Base-by-base conservation (phyloP, 257 asterid species). In the Sherardia arvensis region DNA sequence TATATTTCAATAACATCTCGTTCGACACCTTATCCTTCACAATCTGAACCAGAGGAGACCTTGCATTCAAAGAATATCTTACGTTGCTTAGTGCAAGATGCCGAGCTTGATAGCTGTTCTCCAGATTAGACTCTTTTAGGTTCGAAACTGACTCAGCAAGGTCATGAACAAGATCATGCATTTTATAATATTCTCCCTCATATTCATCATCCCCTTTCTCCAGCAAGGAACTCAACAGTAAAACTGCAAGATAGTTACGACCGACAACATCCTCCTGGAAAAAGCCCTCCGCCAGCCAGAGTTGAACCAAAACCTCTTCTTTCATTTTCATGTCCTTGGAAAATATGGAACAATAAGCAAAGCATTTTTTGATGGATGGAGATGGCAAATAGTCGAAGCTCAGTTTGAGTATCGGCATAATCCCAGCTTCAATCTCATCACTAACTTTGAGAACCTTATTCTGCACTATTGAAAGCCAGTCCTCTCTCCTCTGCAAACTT, bases 141-240 rank as follows among this genome's bases (percentile, higher is more conserved):
- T 59, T 54, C 12, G 67, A 59, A 58, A 80, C n/a, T 1, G 54
- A 66, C 14, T 53, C 47, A 10, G 76, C 78, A 49, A 77, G 71
- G 64, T 64, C 78, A 53, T 77, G 83, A 45, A 74, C 85, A 48
- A 74, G 72, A 53, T 78, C 73, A 54, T 65, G 69, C 82, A 78
- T 74, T 59, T 69, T 72, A 30, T 11, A 53, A 53, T 1, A 7
- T 22, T 5, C 0, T 32, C 18, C 33, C 28, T 21, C 4, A 7
- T 4, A 21, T 1, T 5, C 14, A 27, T 20, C 20, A 18, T 32
- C 10, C 0, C 2, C 9, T 53, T 53, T 34, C 23, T 65, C 69
- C 21, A 79, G 26, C 45, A 79, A 73, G 9, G 77, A 74, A 65
- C 67, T 72, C 20, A 17, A 2, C 54, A 18, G 1, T 48, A 48